Conservation (phyloP, 768 basidiomycete genomes). For the Boletales sp. region DNA sequence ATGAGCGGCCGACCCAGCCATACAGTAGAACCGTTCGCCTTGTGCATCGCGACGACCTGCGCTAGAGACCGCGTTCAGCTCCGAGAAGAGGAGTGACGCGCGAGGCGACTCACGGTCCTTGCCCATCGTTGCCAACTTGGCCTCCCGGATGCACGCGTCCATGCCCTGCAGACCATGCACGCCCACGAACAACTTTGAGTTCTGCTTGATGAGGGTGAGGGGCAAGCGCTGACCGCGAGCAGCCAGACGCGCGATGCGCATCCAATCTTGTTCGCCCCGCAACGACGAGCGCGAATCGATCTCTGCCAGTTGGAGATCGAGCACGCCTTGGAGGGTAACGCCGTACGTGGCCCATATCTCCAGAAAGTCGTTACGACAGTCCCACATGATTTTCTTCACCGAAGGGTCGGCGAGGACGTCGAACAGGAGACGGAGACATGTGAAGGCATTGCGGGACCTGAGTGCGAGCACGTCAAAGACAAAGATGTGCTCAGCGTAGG, state of each 20-base stretch:
- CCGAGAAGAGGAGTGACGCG: not conserved
- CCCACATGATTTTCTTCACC: constrained; percentile 40
- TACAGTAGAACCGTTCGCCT: constrained; percentile 20
- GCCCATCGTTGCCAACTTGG: constrained; percentile 19
- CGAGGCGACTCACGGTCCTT: constrained; percentile 32
- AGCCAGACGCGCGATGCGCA: constrained; percentile 26
- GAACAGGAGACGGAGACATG: constrained; percentile 23
- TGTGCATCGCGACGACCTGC: constrained; percentile 37
- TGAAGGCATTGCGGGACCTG: constrained; percentile 6
- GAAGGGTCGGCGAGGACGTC: constrained; percentile 26
- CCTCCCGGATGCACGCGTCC: constrained; percentile 30
- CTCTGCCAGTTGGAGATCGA: constrained; percentile 43
- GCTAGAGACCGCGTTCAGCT: constrained; percentile 19
- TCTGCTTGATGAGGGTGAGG: constrained; percentile 19
- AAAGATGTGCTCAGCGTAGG: constrained; percentile 30
- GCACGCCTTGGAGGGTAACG: constrained; percentile 28
- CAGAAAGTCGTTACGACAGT: constrained; percentile 39
- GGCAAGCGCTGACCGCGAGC: constrained; percentile 23
- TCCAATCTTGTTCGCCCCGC: constrained; percentile 25
- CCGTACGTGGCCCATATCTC: constrained; percentile 31
- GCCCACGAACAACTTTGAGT: constrained; percentile 23
- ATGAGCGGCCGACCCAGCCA: constrained; percentile 40
- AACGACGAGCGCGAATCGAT: constrained; percentile 26
- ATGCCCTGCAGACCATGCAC: constrained; percentile 36
- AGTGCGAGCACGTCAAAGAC: constrained; percentile 37